Evolutionary conservation across 2,329 filamentous ascomycete genomes (phyloP).

Genomic region (Fusarium siculi): DNA sequence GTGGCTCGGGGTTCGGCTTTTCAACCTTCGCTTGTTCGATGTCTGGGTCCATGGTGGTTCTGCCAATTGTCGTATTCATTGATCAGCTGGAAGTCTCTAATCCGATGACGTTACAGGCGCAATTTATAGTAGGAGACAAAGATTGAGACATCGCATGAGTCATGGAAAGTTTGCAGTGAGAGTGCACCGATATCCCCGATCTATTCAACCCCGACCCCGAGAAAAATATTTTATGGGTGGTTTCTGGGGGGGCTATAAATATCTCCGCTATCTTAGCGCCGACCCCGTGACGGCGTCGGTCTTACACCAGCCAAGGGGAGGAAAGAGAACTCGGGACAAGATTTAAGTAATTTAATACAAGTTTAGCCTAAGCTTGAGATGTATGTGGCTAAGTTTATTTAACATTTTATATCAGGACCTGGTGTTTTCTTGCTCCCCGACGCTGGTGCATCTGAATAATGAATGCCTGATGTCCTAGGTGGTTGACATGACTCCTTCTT

Average conservation of each 20-base stretch:
- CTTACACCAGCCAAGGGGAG: neutral
- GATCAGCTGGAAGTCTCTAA: fast-evolving
- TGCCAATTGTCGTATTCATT: neutral
- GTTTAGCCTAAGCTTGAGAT: too few relatives aligned
- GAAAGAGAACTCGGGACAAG: too few relatives aligned
- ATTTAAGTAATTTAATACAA: too few relatives aligned
- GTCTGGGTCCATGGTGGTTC: neutral
- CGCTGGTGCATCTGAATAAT: too few relatives aligned
- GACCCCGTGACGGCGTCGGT: neutral
- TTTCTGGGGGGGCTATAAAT: neutral
- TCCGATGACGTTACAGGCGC: fast-evolving
- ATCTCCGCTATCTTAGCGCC: neutral
- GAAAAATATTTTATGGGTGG: neutral
- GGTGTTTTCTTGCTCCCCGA: too few relatives aligned
- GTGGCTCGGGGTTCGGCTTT: neutral
- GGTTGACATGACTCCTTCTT: too few relatives aligned
- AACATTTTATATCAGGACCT: too few relatives aligned
- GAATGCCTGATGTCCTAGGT: too few relatives aligned
- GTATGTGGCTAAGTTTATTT: too few relatives aligned
- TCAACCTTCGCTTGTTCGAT: neutral
- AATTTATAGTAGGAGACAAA: neutral
- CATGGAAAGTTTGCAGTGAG: neutral
- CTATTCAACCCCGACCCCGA: neutral
- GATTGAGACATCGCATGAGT: neutral
- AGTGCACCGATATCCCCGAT: neutral